phyloP scores from a whole-genome alignment of 306 rosid species.

The Cucumis cinereus region DNA sequence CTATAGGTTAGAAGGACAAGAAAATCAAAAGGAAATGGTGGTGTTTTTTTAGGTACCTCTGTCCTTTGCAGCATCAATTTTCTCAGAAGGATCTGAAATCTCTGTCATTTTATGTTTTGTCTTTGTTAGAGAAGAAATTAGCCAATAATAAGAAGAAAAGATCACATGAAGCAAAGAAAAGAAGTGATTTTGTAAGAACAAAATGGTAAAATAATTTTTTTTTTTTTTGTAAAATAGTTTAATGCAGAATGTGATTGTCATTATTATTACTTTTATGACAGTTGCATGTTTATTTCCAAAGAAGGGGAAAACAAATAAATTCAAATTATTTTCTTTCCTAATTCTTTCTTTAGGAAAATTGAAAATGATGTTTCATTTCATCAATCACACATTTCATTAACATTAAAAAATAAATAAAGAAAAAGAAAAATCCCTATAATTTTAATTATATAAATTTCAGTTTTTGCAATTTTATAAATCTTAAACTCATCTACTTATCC shows the following conservation, averaged over 20 bases:
- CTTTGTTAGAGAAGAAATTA: not conserved
- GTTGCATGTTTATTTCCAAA: not conserved
- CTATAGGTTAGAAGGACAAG: not conserved
- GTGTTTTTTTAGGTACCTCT: slow-evolving; percentile 19
- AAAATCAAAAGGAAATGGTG: not conserved
- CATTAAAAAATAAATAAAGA: too few relatives aligned
- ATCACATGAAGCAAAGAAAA: not conserved
- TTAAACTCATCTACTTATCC: too few relatives aligned
- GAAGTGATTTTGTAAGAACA: not conserved
- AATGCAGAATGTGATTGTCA: not conserved
- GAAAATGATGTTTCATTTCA: not conserved
- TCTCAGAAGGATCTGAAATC: slow-evolving; percentile 22
- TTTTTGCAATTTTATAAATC: not conserved
- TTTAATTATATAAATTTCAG: not conserved
- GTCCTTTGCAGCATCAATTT: slow-evolving; percentile 16
- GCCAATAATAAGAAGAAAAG: not conserved
- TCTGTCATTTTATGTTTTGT: slow-evolving; percentile 17
- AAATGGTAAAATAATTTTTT: not conserved
- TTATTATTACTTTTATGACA: not conserved
- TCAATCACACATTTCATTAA: too few relatives aligned
- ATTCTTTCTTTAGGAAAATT: not conserved
- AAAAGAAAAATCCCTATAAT: not conserved
- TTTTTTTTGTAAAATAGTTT: not conserved
- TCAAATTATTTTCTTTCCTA: not conserved
- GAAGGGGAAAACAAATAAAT: not conserved